phyloP scores from a whole-genome alignment of 148 eudicot species.

The Vaccinium myrtillus region DNA sequence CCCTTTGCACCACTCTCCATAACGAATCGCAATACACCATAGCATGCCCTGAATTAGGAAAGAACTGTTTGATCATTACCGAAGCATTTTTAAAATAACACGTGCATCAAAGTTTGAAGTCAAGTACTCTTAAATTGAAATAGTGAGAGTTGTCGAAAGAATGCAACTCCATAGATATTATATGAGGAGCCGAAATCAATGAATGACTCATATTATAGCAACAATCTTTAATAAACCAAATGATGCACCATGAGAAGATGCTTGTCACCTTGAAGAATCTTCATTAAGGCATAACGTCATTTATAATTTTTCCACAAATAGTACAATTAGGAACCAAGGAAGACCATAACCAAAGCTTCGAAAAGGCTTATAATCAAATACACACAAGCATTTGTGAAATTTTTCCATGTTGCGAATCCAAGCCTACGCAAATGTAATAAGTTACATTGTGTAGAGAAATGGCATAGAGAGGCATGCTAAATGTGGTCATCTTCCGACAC shows the following conservation, averaged over 20 bases:
- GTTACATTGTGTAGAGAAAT: constrained; percentile 7
- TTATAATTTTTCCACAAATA: neutral
- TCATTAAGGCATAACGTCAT: too few species aligned
- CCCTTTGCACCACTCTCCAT: constrained; percentile 86
- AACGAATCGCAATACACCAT: constrained; percentile 65
- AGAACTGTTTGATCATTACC: neutral
- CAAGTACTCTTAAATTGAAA: neutral
- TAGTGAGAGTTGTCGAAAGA: neutral
- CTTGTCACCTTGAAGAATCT: too few species aligned
- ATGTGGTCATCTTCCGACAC: constrained; percentile 56
- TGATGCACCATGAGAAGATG: too few species aligned
- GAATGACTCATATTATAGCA: too few species aligned
- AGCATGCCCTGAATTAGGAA: constrained; percentile 56
- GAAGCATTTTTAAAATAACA: neutral
- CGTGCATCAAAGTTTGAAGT: neutral
- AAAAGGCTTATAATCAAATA: neutral
- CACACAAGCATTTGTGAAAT: neutral
- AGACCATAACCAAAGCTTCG: neutral
- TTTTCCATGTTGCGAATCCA: neutral
- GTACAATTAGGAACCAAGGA: neutral
- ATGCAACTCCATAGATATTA: neutral
- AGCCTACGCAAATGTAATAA: constrained; percentile 1
- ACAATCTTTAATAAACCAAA: too few species aligned
- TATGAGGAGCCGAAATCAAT: too few species aligned
- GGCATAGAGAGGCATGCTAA: constrained; percentile 7